Percentiles rank a stretch among this genome's conserved stretches.
Conservation (phyloP, 176 grass and related monocot genomes). For the Carex littledalei region DNA sequence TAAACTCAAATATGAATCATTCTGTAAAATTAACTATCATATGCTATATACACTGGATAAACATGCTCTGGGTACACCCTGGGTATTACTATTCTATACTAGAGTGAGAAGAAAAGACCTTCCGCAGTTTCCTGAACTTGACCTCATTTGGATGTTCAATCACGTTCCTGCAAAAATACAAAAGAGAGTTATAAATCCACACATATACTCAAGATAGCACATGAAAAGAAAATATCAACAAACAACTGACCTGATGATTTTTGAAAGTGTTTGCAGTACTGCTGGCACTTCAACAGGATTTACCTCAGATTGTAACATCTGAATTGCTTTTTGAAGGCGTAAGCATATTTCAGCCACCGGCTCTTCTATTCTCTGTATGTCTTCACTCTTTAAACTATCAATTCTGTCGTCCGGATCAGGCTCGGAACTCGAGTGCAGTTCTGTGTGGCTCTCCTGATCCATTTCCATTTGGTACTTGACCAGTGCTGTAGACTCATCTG, state of each 20-base stretch:
- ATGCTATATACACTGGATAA: neutral
- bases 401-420: conserved; percentile 40
- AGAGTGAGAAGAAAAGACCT: conserved; percentile 39
- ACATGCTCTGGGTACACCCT: neutral
- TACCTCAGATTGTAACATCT: conserved; percentile 53
- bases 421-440: conserved; percentile 21
- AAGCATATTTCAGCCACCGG: conserved; percentile 47
- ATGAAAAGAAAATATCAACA: neutral
- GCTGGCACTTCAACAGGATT: conserved; percentile 46
- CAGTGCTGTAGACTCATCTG: conserved; percentile 30
- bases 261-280: conserved; percentile 74
- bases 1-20: neutral
- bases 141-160: conserved; percentile 68
- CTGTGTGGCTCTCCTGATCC: conserved; percentile 2
- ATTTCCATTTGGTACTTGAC: conserved; percentile 20
- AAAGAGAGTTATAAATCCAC: neutral
- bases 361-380: conserved; percentile 66
- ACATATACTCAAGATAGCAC: neutral
- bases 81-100: neutral
- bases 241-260: conserved; percentile 53
- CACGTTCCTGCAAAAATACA: conserved; percentile 48
- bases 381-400: conserved; percentile 37
- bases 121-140: conserved; percentile 74
- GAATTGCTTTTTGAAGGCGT: conserved; percentile 55
- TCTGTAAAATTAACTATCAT: neutral